phyloP scores from a whole-genome alignment of 2,329 filamentous ascomycete species.

The Cryphonectria carpinicola region DNA sequence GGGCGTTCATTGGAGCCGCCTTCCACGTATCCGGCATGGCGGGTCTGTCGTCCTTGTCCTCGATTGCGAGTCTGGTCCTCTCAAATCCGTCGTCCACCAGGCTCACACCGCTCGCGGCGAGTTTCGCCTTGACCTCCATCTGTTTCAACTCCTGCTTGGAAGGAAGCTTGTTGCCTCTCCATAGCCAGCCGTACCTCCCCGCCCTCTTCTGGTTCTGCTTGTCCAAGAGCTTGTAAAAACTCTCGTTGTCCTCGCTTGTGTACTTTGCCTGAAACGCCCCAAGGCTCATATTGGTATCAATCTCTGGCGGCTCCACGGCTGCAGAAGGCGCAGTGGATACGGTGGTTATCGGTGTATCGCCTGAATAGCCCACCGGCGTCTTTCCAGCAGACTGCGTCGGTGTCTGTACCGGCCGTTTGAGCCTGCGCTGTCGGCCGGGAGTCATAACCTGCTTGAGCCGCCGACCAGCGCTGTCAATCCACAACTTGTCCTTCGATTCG shows the following conservation, averaged over 20 bases:
- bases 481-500: constrained; percentile 80
- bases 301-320: constrained; percentile 46
- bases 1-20: constrained; percentile 72
- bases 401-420: constrained; percentile 24
- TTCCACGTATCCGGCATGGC: constrained; percentile 80
- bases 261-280: constrained; percentile 89
- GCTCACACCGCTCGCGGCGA: constrained; percentile 49
- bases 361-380: constrained; percentile 70
- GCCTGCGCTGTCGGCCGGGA: constrained; percentile 57
- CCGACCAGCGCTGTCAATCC: constrained; percentile 82
- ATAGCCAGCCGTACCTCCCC: constrained; percentile 88
- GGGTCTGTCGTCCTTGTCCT: constrained; percentile 70
- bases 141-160: constrained; percentile 77
- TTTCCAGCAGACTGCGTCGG: constrained; percentile 39
- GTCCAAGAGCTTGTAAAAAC: constrained; percentile 90
- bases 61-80: constrained; percentile 64
- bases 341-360: constrained; percentile 74
- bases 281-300: constrained; percentile 80
- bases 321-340: constrained; percentile 37
- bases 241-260: constrained; percentile 97
- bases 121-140: constrained; percentile 61
- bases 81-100: constrained; percentile 61
- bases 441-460: constrained; percentile 81
- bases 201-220: constrained; percentile 84
- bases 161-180: constrained; percentile 83